These are phyloP conservation scores for Mycena filopes DNA, from an alignment of 768 basidiomycete species.

Conservation along the genomic window DNA sequence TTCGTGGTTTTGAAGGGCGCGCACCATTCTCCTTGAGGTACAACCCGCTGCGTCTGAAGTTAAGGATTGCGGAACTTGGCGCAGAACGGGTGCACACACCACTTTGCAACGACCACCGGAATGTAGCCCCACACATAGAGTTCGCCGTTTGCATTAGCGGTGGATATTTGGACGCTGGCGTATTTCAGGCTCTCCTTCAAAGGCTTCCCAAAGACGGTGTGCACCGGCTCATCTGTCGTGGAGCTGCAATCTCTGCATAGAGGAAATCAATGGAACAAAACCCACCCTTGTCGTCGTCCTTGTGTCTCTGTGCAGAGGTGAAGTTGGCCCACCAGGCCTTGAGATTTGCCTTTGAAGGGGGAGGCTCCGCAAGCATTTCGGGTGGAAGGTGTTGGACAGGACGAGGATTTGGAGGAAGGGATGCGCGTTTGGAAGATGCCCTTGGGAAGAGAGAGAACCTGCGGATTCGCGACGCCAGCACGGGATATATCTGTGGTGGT, in stretches of 20 bases:
- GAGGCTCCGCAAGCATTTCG: conserved; percentile 30
- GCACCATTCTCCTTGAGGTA: conserved; percentile 94
- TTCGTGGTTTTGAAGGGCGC: conserved; percentile 26
- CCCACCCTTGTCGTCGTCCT: conserved; percentile 55
- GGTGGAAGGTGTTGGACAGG: conserved; percentile 11
- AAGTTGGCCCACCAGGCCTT: conserved; percentile 90
- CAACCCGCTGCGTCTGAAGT: conserved; percentile 69
- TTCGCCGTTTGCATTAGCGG: conserved; percentile 83
- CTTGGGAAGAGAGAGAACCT: conserved; percentile 27
- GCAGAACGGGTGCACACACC: conserved; percentile 57
- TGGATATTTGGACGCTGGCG: conserved; percentile 94
- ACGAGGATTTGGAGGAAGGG: conserved; percentile 9
- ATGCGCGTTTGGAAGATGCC: conserved; percentile 21
- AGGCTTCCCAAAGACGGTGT: conserved; percentile 85
- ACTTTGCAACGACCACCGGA: conserved; percentile 97
- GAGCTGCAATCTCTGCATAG: conserved; percentile 14
- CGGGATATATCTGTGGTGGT: conserved; percentile 4
- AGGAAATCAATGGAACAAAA: neutral
- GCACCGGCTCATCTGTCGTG: conserved; percentile 45
- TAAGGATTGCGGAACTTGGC: neutral
- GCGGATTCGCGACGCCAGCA: conserved; percentile 30
- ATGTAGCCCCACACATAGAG: conserved; percentile 94
- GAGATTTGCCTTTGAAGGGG: conserved; percentile 66
- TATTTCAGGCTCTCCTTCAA: conserved; percentile 85
- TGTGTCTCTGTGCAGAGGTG: conserved; percentile 69